These are phyloP conservation scores for Amphibolis antarctica DNA, from an alignment of 106 monocot genomes.

Conservation along the genomic window DNA sequence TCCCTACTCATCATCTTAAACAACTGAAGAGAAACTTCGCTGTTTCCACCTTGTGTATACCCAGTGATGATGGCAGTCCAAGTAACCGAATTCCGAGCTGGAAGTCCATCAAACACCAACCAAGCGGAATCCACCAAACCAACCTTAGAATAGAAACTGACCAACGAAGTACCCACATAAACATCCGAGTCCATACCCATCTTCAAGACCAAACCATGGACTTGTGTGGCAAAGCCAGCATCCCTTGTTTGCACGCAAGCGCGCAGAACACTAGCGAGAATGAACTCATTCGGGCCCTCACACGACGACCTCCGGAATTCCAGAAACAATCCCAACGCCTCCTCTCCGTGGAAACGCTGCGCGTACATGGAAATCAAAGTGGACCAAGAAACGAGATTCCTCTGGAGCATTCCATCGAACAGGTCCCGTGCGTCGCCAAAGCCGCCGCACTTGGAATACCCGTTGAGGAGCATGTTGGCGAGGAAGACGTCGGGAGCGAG, in stretches of 20 bases:
- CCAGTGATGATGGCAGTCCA: slow-evolving; percentile 72
- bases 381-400: slow-evolving; percentile 66
- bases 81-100: slow-evolving; percentile 51
- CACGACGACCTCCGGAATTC: slow-evolving; percentile 20
- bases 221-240: slow-evolving; percentile 13
- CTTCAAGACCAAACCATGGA: slow-evolving; percentile 30
- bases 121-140: slow-evolving; percentile 42
- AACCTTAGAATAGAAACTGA: slow-evolving; percentile 36
- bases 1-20: slow-evolving; percentile 40
- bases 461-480: slow-evolving; percentile 50
- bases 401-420: slow-evolving; percentile 67
- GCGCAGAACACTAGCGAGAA: slow-evolving; percentile 60
- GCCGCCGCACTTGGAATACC: slow-evolving; percentile 30
- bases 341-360: slow-evolving; percentile 17
- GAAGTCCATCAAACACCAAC: slow-evolving; percentile 42
- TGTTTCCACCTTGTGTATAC: slow-evolving; percentile 40
- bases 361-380: slow-evolving; percentile 52
- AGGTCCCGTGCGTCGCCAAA: slow-evolving; percentile 23
- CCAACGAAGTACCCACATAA: slow-evolving; percentile 21
- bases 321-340: slow-evolving; percentile 35
- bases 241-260: slow-evolving; percentile 34
- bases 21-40: slow-evolving; percentile 26
- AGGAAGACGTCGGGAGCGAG: slow-evolving; percentile 34
- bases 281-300: slow-evolving; percentile 47
- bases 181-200: slow-evolving; percentile 11